Evolutionary conservation across 2,329 filamentous ascomycete species (phyloP).

Genomic region (Sporothrix variecibatus): DNA sequence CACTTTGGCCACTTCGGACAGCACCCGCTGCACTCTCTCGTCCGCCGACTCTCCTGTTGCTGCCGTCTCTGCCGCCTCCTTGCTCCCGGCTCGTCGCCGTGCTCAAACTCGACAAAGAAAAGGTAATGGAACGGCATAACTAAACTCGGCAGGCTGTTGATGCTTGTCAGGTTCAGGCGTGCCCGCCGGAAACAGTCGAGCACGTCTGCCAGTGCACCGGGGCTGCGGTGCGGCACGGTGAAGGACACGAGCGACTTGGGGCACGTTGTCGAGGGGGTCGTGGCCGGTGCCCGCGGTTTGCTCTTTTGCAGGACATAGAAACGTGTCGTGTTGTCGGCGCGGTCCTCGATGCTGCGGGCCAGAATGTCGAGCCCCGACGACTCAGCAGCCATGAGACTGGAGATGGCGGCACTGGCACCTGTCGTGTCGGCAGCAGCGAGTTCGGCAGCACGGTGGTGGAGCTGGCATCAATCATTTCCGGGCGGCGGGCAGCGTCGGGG

Average conservation of each 20-base stretch:
- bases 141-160: conserved; percentile 81
- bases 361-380: conserved; percentile 69
- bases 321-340: conserved; percentile 73
- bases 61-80: background rate
- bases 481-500: conserved; percentile 48
- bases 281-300: background rate
- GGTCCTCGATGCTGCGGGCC: conserved; percentile 69
- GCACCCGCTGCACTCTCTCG: conserved; percentile 60
- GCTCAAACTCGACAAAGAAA: conserved; percentile 90
- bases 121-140: conserved; percentile 82
- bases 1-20: conserved; percentile 59
- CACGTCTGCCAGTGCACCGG: conserved; percentile 81
- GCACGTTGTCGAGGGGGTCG: background rate
- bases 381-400: conserved; percentile 71
- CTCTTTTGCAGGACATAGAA: conserved; percentile 65
- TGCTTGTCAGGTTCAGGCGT: conserved; percentile 82
- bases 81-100: conserved; percentile 45
- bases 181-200: conserved; percentile 74
- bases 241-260: conserved; percentile 80
- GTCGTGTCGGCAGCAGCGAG: conserved; percentile 63
- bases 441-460: conserved; percentile 83
- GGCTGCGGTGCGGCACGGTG: conserved; percentile 72
- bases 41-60: conserved; percentile 46
- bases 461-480: conserved; percentile 80
- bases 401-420: conserved; percentile 73